A percentile compares a stretch with the other conserved stretches of the same genome.
These are phyloP conservation scores for Hypoxylon sp. DNA, from an alignment of 2,329 filamentous ascomycete genomes.

Conservation along the genomic window DNA sequence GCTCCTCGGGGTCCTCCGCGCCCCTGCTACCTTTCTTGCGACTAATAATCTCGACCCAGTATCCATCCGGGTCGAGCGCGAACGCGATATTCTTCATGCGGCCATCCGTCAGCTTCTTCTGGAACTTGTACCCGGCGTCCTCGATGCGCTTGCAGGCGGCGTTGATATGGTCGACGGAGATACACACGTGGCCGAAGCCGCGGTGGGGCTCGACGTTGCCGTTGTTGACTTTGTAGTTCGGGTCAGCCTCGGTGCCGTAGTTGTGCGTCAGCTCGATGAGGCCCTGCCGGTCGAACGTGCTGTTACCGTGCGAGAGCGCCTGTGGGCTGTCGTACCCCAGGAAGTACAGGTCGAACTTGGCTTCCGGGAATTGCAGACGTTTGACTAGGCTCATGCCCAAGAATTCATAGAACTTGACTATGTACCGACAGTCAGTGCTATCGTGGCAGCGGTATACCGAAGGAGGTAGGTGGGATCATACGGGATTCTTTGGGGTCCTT, in stretches of 20 bases:
- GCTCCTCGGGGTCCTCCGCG: conserved; percentile 78
- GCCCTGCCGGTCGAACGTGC: conserved; percentile 85
- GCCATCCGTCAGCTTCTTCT: conserved; percentile 94
- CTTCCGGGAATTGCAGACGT: conserved; percentile 85
- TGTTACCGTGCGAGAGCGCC: conserved; percentile 80
- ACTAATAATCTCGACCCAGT: conserved; percentile 88
- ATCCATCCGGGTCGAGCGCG: conserved; percentile 87
- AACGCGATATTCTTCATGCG: conserved; percentile 92
- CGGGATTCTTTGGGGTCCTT: conserved; percentile 90
- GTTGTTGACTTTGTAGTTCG: conserved; percentile 84
- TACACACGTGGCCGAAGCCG: conserved; percentile 88
- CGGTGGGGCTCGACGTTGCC: conserved; percentile 92
- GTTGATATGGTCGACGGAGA: conserved; percentile 87
- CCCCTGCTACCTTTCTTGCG: conserved; percentile 68
- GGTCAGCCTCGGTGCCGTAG: conserved; percentile 91
- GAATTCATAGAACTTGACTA: conserved; percentile 93
- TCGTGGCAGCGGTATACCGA: conserved; percentile 38
- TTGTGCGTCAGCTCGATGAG: conserved; percentile 88
- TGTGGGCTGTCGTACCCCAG: conserved; percentile 86
- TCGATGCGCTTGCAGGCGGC: conserved; percentile 91
- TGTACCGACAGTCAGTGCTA: background rate
- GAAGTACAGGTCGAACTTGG: conserved; percentile 97
- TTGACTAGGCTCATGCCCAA: conserved; percentile 89
- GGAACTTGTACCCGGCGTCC: conserved; percentile 91
- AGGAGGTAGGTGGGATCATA: conserved; percentile 54